phyloP scores from a whole-genome alignment of 306 rosid genomes.

The peach (Prunus persica) region DNA sequence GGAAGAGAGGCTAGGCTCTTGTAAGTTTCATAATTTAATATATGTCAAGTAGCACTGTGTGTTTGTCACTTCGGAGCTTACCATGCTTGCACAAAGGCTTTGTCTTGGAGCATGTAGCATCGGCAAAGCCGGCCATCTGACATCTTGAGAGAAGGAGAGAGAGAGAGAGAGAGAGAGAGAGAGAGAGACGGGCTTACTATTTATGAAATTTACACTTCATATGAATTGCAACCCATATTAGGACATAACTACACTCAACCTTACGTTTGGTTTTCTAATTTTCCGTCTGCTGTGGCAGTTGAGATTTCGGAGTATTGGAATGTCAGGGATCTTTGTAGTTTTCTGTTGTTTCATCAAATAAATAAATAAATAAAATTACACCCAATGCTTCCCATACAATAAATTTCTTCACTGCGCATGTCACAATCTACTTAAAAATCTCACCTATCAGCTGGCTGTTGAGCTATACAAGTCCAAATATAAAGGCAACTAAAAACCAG shows the following conservation, averaged over 20 bases:
- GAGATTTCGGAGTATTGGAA: too few species aligned
- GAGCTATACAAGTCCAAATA: not conserved
- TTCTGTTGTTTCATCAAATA: too few species aligned
- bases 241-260: too few species aligned
- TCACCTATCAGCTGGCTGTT: not conserved
- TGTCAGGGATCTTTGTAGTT: too few species aligned
- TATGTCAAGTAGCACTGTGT: not conserved
- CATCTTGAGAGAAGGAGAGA: too few species aligned
- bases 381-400: not conserved
- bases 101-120: not conserved
- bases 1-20: not conserved
- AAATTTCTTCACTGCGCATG: not conserved
- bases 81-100: not conserved
- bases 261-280: too few species aligned
- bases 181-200: too few species aligned
- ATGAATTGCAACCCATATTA: too few species aligned
- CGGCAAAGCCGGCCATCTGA: not conserved
- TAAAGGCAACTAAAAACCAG: conserved; percentile 34
- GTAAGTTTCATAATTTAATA: not conserved
- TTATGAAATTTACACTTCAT: too few species aligned
- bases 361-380: too few species aligned
- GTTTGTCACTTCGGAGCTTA: not conserved
- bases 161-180: too few species aligned
- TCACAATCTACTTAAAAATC: not conserved
- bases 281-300: too few species aligned